A percentile compares a stretch with the other conserved stretches of the same genome.
phyloP scores from a whole-genome alignment of 805 yeast genomes.

The Starmerella gropengiesseri region DNA sequence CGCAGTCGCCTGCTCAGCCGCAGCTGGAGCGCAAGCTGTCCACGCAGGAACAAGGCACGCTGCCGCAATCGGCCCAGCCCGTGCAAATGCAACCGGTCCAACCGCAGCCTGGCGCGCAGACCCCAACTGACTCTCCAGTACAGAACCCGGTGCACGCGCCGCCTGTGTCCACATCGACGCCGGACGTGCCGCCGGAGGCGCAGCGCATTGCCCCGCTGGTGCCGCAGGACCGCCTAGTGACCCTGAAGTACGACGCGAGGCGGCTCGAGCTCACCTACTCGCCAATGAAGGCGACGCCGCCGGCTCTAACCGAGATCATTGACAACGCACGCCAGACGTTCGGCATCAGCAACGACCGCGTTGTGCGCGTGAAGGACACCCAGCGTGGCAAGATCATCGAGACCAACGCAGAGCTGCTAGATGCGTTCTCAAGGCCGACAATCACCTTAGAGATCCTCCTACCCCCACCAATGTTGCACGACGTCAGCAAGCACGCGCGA shows the following conservation, averaged over 20 bases:
- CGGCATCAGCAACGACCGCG: constrained; percentile 35
- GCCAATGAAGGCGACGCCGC: constrained; percentile 59
- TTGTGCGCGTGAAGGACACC: constrained; percentile 32
- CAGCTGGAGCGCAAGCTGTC: too few species aligned
- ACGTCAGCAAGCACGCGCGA: neutral
- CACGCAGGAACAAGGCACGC: too few species aligned
- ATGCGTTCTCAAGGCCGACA: constrained; percentile 34
- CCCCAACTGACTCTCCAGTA: too few species aligned
- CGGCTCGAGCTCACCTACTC: constrained; percentile 55
- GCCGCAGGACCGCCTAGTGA: constrained; percentile 26
- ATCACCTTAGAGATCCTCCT: constrained; percentile 35
- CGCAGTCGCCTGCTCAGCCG: neutral
- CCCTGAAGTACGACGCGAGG: constrained; percentile 26
- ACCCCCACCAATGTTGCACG: constrained; percentile 26
- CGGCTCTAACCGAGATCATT: constrained; percentile 64
- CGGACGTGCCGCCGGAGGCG: neutral
- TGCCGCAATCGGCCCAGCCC: too few species aligned
- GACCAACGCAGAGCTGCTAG: constrained; percentile 40
- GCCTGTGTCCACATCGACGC: neutral
- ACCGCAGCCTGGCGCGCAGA: too few species aligned
- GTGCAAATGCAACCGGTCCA: too few species aligned
- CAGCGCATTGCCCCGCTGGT: neutral
- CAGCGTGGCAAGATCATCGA: constrained; percentile 29
- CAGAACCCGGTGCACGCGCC: neutral
- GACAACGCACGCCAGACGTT: constrained; percentile 70